Percentiles rank a stretch among this genome's conserved stretches.
Conservation (phyloP, 441 rosid genomes). For the Erodium texanum region DNA sequence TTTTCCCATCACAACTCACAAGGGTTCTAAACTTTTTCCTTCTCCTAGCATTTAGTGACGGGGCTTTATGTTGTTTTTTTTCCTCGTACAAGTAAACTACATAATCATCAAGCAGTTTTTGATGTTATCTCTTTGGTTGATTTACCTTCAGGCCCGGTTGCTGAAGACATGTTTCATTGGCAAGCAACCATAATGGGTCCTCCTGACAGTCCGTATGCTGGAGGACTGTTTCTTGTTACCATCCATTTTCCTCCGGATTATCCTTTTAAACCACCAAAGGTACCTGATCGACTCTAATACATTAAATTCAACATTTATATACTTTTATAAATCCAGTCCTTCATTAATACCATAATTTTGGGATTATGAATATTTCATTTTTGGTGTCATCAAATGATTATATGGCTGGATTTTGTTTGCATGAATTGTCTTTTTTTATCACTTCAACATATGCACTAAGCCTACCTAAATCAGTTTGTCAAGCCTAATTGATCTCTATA, state of each 20-base stretch:
- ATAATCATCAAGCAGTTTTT: neutral
- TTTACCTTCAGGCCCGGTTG: constrained; percentile 23
- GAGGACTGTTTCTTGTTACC: constrained; percentile 30
- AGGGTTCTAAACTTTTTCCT: no score
- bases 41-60: neutral
- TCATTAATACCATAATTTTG: neutral
- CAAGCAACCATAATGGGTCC: constrained; percentile 25
- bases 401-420: neutral
- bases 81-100: neutral
- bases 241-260: no score
- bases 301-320: neutral
- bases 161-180: no score
- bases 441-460: no score
- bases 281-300: constrained; percentile 3
- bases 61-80: neutral
- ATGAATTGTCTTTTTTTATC: neutral
- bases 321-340: neutral
- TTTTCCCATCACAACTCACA: no score
- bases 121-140: neutral
- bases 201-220: constrained; percentile 34
- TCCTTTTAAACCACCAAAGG: constrained; percentile 39
- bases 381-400: neutral
- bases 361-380: neutral
- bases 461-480: neutral
- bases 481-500: neutral